Conservation (phyloP, 768 basidiomycete genomes). For the Rhodotorula diobovata region DNA sequence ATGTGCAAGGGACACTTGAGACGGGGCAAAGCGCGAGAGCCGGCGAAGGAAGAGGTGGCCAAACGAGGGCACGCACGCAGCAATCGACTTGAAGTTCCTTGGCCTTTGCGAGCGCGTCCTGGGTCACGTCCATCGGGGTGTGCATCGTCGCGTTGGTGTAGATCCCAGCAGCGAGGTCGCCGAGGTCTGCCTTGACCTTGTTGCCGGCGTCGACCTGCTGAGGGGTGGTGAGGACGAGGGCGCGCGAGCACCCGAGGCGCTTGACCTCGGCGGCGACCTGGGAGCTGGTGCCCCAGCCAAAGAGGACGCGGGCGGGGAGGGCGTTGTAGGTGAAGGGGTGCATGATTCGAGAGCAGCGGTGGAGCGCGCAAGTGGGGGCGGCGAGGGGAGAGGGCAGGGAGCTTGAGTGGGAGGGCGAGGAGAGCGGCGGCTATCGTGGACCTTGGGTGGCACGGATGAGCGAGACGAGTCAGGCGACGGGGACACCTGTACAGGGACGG, state of each 20-base stretch:
- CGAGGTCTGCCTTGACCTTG: slow-evolving; percentile 41
- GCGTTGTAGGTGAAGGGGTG: slow-evolving; percentile 50
- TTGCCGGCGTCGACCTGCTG: slow-evolving; percentile 46
- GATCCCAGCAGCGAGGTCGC: slow-evolving; percentile 46
- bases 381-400: neutral
- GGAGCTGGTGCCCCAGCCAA: slow-evolving; percentile 48
- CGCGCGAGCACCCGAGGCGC: slow-evolving; percentile 46
- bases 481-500: too few relatives aligned
- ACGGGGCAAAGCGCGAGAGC: too few relatives aligned
- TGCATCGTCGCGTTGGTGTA: slow-evolving; percentile 52
- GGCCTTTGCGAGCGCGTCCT: slow-evolving; percentile 46
- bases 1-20: too few relatives aligned
- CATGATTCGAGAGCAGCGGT: slow-evolving; percentile 35
- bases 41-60: neutral
- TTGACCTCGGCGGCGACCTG: slow-evolving; percentile 47
- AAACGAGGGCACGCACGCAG: slow-evolving; percentile 46
- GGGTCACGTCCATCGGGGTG: slow-evolving; percentile 50
- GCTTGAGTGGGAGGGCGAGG: neutral
- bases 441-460: too few relatives aligned
- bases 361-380: too few relatives aligned
- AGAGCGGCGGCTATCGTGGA: neutral
- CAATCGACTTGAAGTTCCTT: slow-evolving; percentile 47
- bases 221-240: slow-evolving; percentile 49
- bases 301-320: slow-evolving; percentile 50
- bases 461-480: too few relatives aligned